These are phyloP conservation scores for Coemansia pectinata DNA, from an alignment of 192 early-diverging fungal genomes.

Conservation along the genomic window DNA sequence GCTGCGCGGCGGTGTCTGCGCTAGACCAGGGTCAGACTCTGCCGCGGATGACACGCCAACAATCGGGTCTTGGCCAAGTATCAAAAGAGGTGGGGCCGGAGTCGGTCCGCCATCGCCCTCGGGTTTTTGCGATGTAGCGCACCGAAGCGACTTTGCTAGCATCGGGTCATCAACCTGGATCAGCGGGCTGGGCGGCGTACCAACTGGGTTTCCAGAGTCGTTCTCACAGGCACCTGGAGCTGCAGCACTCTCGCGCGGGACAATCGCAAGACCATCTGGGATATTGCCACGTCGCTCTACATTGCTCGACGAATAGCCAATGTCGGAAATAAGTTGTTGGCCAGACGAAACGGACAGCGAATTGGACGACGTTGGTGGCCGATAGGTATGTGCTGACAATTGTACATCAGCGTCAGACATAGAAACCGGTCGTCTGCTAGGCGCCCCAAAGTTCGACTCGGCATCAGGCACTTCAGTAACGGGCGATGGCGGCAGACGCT, in stretches of 20 bases:
- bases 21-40: background rate
- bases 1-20: background rate
- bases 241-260: background rate
- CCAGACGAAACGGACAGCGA: slow-evolving; percentile 3
- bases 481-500: background rate
- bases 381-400: background rate
- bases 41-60: background rate
- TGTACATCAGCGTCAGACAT: background rate
- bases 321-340: background rate
- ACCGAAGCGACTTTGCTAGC: slow-evolving; percentile 25
- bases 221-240: background rate
- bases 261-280: background rate
- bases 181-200: slow-evolving; percentile 39
- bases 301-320: background rate
- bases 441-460: background rate
- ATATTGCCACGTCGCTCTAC: background rate
- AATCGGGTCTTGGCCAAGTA: background rate
- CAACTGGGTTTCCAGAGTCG: background rate
- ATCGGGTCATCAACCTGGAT: slow-evolving; percentile 31
- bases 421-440: background rate
- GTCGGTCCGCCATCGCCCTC: background rate
- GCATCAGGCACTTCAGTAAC: background rate
- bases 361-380: background rate
- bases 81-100: background rate
- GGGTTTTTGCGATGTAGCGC: slow-evolving; percentile 10